phyloP scores from a whole-genome alignment of 371 early-diverging fungal species.

The Mortierella sp. region DNA sequence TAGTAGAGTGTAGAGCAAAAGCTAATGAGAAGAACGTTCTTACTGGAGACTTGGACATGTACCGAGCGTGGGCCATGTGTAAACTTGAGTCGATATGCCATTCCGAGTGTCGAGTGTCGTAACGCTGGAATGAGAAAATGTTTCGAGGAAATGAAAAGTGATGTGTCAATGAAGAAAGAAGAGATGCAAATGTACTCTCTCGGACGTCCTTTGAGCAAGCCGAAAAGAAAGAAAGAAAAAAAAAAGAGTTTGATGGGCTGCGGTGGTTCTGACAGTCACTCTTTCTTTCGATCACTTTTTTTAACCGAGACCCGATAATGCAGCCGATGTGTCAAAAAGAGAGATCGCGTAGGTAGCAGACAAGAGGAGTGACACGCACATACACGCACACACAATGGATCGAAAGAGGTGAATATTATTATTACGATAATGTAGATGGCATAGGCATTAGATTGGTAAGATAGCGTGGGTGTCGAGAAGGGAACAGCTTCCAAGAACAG shows the following conservation, averaged over 20 bases:
- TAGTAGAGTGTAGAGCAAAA: not conserved
- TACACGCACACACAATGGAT: not conserved
- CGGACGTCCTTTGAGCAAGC: too few relatives aligned
- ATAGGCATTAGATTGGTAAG: not conserved
- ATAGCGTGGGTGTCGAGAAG: not conserved
- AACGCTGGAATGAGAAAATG: not conserved
- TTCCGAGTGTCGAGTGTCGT: not conserved
- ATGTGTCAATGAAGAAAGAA: not conserved
- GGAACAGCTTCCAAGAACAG: not conserved
- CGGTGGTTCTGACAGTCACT: slow-evolving; percentile 7
- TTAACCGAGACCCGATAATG: not conserved
- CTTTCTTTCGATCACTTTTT: not conserved
- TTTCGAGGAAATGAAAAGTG: not conserved
- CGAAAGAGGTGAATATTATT: not conserved
- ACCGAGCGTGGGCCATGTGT: slow-evolving; percentile 42
- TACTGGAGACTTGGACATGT: slow-evolving; percentile 45
- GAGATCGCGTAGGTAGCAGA: not conserved
- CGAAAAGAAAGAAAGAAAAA: not conserved
- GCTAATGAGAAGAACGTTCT: not conserved
- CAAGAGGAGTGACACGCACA: too few relatives aligned
- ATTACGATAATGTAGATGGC: not conserved
- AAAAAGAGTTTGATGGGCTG: not conserved
- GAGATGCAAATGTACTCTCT: too few relatives aligned
- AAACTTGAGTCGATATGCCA: slow-evolving; percentile 34
- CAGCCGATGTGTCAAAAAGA: not conserved